Evolutionary conservation across 345 rosid genomes (phyloP).

Genomic region (Salix brachista): DNA sequence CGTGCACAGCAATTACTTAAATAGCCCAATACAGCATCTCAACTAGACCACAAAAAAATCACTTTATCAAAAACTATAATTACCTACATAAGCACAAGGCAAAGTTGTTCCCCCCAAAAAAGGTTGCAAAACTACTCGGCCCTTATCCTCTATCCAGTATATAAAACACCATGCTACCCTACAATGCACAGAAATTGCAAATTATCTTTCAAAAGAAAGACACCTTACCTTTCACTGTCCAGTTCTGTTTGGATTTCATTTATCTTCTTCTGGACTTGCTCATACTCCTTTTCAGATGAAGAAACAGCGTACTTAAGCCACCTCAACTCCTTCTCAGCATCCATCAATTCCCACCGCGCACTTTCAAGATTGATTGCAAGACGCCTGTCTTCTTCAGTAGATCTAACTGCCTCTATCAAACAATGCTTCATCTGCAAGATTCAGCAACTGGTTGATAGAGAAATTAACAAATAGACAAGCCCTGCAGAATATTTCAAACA

Average conservation of each 20-base stretch:
- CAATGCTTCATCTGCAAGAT: conserved; percentile 68
- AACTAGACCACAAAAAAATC: background rate
- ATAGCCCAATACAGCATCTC: background rate
- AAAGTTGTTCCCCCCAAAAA: background rate
- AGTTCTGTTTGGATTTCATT: conserved; percentile 49
- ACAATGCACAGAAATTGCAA: background rate
- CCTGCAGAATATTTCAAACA: background rate
- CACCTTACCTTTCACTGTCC: conserved; percentile 60
- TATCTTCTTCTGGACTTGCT: conserved; percentile 58
- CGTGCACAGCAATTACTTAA: background rate
- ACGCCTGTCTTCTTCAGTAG: conserved; percentile 72
- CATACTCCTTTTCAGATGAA: conserved; percentile 79
- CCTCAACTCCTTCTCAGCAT: conserved; percentile 82
- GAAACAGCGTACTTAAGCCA: conserved; percentile 70
- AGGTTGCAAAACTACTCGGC: background rate
- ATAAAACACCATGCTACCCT: background rate
- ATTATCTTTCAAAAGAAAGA: background rate
- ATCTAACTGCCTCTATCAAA: conserved; percentile 55
- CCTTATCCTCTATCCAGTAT: background rate
- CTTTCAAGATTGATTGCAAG: conserved; percentile 55
- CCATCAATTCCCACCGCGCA: conserved; percentile 69
- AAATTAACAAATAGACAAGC: background rate
- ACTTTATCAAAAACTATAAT: background rate
- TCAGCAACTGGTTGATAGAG: conserved; percentile 2
- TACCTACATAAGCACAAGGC: background rate